Conservation (phyloP, 306 rosid species). For the Rosa rugosa region DNA sequence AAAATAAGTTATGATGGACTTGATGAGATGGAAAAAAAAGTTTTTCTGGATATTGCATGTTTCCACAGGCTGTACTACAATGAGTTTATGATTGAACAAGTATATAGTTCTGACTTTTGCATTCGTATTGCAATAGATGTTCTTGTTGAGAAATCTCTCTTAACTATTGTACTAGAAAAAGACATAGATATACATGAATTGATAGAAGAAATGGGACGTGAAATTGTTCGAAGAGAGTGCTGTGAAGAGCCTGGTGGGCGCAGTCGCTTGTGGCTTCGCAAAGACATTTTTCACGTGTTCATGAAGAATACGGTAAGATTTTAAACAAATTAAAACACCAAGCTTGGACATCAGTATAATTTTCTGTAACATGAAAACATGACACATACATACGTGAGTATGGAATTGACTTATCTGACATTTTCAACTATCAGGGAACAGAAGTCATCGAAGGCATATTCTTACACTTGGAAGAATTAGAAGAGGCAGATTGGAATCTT, state of each 20-base stretch:
- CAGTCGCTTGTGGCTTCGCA: slow-evolving; percentile 22
- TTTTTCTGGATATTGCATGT: slow-evolving; percentile 32
- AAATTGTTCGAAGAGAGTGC: slow-evolving; percentile 24
- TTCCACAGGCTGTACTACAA: slow-evolving; percentile 25
- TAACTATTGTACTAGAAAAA: not conserved
- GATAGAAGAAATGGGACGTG: slow-evolving; percentile 33
- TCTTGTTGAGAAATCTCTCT: slow-evolving; percentile 42
- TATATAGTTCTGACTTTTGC: not conserved
- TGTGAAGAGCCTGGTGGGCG: not conserved
- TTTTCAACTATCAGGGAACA: not conserved
- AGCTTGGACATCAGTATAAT: not conserved
- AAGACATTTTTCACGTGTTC: slow-evolving; percentile 31
- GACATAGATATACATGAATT: slow-evolving; percentile 32
- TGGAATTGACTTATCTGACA: not conserved
- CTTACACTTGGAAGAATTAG: not conserved
- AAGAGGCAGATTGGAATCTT: not conserved
- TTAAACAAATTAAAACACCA: not conserved
- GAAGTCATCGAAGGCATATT: not conserved
- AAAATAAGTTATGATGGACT: slow-evolving; percentile 22
- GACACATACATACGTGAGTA: not conserved
- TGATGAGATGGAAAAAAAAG: slow-evolving; percentile 14
- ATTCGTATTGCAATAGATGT: slow-evolving; percentile 27
- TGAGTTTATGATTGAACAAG: not conserved
- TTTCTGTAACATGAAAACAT: not conserved
- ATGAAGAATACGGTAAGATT: slow-evolving; percentile 15